Conservation (phyloP, 2,329 filamentous ascomycete species). For the Cadophora sp. region DNA sequence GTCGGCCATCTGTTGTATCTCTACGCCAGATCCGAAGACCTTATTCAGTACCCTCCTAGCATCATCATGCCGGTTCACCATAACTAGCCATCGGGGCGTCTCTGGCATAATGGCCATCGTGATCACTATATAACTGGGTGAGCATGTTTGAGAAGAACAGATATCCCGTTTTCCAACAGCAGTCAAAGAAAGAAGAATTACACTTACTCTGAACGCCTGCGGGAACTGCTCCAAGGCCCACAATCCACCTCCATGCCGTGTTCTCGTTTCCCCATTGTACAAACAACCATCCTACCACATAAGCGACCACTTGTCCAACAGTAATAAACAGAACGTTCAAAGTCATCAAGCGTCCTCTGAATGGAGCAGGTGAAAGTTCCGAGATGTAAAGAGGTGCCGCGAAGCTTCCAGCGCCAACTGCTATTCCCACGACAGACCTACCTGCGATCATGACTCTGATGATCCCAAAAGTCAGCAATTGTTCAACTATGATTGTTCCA, state of each 20-base stretch:
- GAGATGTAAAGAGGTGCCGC: slow-evolving; percentile 89
- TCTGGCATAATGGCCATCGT: slow-evolving; percentile 81
- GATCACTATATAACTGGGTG: slow-evolving; percentile 43
- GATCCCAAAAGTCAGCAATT: background rate
- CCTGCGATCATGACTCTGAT: slow-evolving; percentile 66
- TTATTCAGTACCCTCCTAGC: slow-evolving; percentile 71
- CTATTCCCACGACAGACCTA: slow-evolving; percentile 72
- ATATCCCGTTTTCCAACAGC: too few species aligned
- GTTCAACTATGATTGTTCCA: background rate
- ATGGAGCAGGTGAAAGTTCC: slow-evolving; percentile 79
- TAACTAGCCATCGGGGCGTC: slow-evolving; percentile 86
- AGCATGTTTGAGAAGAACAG: background rate
- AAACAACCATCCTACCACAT: slow-evolving; percentile 81
- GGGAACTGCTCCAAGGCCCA: slow-evolving; percentile 82
- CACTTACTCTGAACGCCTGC: slow-evolving; percentile 67
- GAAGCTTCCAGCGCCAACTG: slow-evolving; percentile 78
- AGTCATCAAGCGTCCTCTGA: slow-evolving; percentile 81
- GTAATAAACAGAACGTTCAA: slow-evolving; percentile 85
- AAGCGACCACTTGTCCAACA: slow-evolving; percentile 86
- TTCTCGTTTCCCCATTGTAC: slow-evolving; percentile 57
- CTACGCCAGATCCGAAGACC: slow-evolving; percentile 62
- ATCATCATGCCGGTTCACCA: slow-evolving; percentile 64
- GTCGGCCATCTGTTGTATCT: slow-evolving; percentile 58
- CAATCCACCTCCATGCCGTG: slow-evolving; percentile 89
- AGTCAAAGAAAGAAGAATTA: too few species aligned